These are phyloP conservation scores for Pythium rishiriense DNA, from an alignment of 352 stramenopile species.

Conservation along the genomic window DNA sequence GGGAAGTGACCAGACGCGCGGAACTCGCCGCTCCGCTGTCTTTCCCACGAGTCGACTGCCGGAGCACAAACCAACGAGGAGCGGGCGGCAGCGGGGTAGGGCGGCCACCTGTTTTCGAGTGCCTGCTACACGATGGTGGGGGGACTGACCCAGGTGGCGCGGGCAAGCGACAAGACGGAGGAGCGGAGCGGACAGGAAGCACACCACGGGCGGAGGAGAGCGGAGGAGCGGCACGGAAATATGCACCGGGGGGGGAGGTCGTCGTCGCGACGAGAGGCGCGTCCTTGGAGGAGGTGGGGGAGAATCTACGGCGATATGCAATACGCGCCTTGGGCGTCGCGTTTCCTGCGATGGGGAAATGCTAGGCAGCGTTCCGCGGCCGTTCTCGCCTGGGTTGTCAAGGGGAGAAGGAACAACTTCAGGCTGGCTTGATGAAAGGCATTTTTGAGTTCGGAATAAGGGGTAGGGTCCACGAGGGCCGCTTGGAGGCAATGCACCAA, in stretches of 20 bases:
- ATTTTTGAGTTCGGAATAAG: conserved; percentile 3
- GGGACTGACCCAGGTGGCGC: conserved; percentile 8
- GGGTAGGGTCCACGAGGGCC: neutral
- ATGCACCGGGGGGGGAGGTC: too few species aligned
- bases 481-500: neutral
- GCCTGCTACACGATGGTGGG: neutral
- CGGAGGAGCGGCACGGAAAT: too few species aligned
- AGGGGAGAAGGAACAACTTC: neutral
- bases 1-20: neutral
- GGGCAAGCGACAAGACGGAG: conserved; percentile 9
- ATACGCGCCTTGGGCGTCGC: conserved; percentile 4
- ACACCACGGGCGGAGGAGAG: neutral
- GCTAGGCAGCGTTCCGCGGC: neutral
- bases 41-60: neutral
- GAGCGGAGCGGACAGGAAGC: neutral
- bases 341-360: conserved; percentile 10
- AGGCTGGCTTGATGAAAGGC: conserved; percentile 7
- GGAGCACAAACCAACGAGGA: conserved; percentile 9
- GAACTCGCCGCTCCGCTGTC: neutral
- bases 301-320: too few species aligned
- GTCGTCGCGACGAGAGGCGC: too few species aligned
- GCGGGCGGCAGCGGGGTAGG: neutral
- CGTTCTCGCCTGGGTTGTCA: neutral
- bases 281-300: too few species aligned
- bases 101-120: conserved; percentile 16